phyloP scores from a whole-genome alignment of 139 green algal genomes.

The Diplosphaera chodatii region DNA sequence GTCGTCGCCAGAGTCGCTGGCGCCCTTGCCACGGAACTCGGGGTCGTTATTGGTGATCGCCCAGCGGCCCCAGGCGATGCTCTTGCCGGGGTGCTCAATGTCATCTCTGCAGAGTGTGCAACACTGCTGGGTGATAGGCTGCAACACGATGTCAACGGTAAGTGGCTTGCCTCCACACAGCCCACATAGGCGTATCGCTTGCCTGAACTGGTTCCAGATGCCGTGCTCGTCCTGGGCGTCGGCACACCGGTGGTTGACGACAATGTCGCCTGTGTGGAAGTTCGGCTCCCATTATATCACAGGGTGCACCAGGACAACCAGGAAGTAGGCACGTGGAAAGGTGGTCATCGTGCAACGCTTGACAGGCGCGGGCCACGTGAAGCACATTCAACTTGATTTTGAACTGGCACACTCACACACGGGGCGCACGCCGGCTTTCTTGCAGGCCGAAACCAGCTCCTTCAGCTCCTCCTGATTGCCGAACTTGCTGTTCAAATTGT shows the following conservation, averaged over 20 bases:
- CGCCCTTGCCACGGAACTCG: slow-evolving; percentile 57
- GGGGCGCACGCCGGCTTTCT: slow-evolving; percentile 62
- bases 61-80: slow-evolving; percentile 72
- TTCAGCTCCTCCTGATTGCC: slow-evolving; percentile 60
- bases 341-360: too few relatives aligned
- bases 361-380: too few relatives aligned
- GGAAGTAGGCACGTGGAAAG: too few relatives aligned
- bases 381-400: too few relatives aligned
- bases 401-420: slow-evolving; percentile 31
- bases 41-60: slow-evolving; percentile 76
- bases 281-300: too few relatives aligned
- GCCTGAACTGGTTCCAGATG: slow-evolving; percentile 57
- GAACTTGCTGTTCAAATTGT: slow-evolving; percentile 67
- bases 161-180: too few relatives aligned
- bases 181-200: too few relatives aligned
- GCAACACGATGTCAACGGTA: too few relatives aligned
- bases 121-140: too few relatives aligned
- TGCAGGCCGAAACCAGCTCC: slow-evolving; percentile 50
- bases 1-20: slow-evolving; percentile 63
- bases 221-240: slow-evolving; percentile 57
- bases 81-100: slow-evolving; percentile 27
- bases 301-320: too few relatives aligned
- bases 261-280: slow-evolving; percentile 59
- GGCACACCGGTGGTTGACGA: slow-evolving; percentile 85
- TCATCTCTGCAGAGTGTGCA: slow-evolving; percentile 19